These are phyloP conservation scores for Tulasnella sp. DNA, from an alignment of 768 basidiomycete genomes.

Conservation along the genomic window DNA sequence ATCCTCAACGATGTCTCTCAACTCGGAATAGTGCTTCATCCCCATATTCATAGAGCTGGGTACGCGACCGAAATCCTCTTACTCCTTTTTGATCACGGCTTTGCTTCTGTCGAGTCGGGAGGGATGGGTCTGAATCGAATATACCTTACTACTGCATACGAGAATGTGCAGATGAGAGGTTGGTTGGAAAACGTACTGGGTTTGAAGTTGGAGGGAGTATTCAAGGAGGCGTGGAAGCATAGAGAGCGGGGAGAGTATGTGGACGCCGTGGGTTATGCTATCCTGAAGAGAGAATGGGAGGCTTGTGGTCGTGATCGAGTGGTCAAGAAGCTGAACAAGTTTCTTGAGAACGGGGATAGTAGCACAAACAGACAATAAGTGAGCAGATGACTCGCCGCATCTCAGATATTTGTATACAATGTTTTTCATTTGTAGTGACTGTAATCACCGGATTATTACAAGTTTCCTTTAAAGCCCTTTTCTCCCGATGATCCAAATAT, in stretches of 20 bases:
- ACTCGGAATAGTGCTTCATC: constrained; percentile 9
- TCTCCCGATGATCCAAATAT: constrained; percentile 41
- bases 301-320: too few species aligned
- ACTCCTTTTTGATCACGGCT: constrained; percentile 7
- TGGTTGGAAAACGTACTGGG: constrained; percentile 10
- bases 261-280: constrained; percentile 8
- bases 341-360: too few species aligned
- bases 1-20: neutral
- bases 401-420: too few species aligned
- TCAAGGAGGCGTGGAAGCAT: constrained; percentile 15
- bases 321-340: too few species aligned
- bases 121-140: constrained; percentile 10
- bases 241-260: constrained; percentile 1
- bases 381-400: too few species aligned
- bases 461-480: constrained; percentile 16
- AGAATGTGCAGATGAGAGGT: constrained; percentile 9
- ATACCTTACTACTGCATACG: constrained; percentile 3
- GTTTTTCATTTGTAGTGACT: neutral
- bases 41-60: constrained; percentile 7
- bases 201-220: constrained; percentile 6
- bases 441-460: neutral
- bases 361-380: too few species aligned
- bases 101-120: neutral
- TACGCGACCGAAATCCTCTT: constrained; percentile 10
- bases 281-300: constrained; percentile 7